These are phyloP conservation scores for Puccinia novopanici DNA, from an alignment of 1,284 basidiomycete species.

Conservation along the genomic window DNA sequence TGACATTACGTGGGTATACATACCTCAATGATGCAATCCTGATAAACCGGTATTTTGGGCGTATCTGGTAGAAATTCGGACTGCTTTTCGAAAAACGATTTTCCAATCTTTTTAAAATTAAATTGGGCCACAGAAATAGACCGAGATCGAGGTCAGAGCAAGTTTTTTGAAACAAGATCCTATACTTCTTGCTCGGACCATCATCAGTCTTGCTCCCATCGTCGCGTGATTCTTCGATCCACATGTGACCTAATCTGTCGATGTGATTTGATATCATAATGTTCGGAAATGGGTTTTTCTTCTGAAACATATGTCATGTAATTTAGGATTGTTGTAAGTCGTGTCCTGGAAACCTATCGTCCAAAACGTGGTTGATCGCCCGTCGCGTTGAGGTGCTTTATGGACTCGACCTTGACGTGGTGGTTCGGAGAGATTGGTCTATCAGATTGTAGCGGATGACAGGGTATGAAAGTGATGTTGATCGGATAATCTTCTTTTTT, in stretches of 20 bases:
- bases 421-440: neutral
- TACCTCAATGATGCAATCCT: slow-evolving; percentile 26
- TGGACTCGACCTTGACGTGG: slow-evolving; percentile 9
- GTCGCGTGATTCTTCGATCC: slow-evolving; percentile 21
- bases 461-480: slow-evolving; percentile 29
- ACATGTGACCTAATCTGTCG: slow-evolving; percentile 16
- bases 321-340: slow-evolving; percentile 8
- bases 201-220: neutral
- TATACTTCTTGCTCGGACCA: slow-evolving; percentile 4
- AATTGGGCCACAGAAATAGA: slow-evolving; percentile 40
- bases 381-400: neutral
- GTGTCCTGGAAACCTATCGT: slow-evolving; percentile 41
- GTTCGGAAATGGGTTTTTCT: slow-evolving; percentile 34
- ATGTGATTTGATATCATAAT: slow-evolving; percentile 29
- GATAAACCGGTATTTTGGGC: slow-evolving; percentile 38
- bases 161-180: slow-evolving; percentile 46
- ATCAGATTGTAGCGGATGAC: slow-evolving; percentile 28
- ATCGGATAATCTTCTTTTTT: slow-evolving; percentile 34
- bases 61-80: slow-evolving; percentile 19
- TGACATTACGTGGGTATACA: neutral
- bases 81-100: neutral
- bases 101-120: slow-evolving; percentile 14
- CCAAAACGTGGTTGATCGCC: neutral
- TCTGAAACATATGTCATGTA: slow-evolving; percentile 29
- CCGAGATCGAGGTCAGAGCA: slow-evolving; percentile 22